phyloP scores from a whole-genome alignment of 73 alveolate genomes.

The Paramecium tetraurelia region DNA sequence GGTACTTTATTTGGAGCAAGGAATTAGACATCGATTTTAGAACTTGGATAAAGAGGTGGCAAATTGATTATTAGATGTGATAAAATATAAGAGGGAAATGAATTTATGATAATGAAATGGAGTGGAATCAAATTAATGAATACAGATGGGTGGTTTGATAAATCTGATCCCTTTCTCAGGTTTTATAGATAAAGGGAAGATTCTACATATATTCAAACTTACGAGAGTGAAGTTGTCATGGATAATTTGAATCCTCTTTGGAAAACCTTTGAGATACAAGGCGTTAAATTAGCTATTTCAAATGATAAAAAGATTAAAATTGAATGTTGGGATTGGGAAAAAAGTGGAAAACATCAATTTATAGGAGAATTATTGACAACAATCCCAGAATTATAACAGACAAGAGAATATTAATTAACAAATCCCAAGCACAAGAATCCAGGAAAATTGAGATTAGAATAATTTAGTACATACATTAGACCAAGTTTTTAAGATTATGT shows the following conservation, averaged over 20 bases:
- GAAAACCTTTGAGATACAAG: conserved; percentile 52
- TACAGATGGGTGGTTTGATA: conserved; percentile 63
- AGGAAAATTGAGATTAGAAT: conserved; percentile 56
- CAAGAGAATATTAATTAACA: background rate
- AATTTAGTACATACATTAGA: background rate
- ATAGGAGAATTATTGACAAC: conserved; percentile 44
- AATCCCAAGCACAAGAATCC: conserved; percentile 62
- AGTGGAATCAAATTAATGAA: conserved; percentile 57
- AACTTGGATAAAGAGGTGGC: conserved; percentile 39
- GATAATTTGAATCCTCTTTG: conserved; percentile 62
- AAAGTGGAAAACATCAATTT: conserved; percentile 46
- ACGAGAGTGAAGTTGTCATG: conserved; percentile 58
- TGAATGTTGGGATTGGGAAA: conserved; percentile 69
- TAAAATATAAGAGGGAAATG: conserved; percentile 29
- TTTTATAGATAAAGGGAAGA: conserved; percentile 56
- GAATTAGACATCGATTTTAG: conserved; percentile 61
- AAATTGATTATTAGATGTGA: conserved; percentile 46
- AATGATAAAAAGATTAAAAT: conserved; percentile 44
- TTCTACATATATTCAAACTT: background rate
- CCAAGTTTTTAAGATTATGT: conserved; percentile 79
- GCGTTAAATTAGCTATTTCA: conserved; percentile 12
- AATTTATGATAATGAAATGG: conserved; percentile 42
- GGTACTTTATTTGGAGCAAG: conserved; percentile 72
- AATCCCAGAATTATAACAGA: background rate
- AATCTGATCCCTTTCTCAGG: conserved; percentile 63